Evolutionary conservation across 345 rosid species (phyloP).

Genomic region (Pistacia integerrima): DNA sequence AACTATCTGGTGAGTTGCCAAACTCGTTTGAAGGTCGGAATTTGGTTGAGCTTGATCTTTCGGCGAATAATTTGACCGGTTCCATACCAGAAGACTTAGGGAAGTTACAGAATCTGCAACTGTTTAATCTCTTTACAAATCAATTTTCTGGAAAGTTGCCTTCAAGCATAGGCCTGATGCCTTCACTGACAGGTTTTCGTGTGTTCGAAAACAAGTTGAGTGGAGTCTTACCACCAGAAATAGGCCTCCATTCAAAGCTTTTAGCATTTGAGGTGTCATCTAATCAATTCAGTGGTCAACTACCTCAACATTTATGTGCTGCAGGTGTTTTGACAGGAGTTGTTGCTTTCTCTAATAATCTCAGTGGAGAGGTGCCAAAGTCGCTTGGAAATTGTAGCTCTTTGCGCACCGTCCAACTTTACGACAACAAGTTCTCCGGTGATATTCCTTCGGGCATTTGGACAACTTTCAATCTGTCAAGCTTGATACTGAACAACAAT

Average conservation of each 20-base stretch:
- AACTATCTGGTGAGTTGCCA: conserved; percentile 63
- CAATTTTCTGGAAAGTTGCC: conserved; percentile 69
- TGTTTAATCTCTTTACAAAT: conserved; percentile 46
- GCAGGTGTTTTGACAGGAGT: conserved; percentile 62
- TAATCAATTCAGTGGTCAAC: conserved; percentile 62
- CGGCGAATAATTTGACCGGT: conserved; percentile 59
- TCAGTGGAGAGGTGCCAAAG: conserved; percentile 64
- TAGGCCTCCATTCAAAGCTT: conserved; percentile 67
- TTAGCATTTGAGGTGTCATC: conserved; percentile 57
- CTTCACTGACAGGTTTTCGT: conserved; percentile 33
- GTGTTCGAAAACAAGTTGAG: conserved; percentile 63
- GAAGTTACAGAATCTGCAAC: conserved; percentile 47
- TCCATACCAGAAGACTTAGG: conserved; percentile 63
- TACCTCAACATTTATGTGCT: conserved; percentile 72
- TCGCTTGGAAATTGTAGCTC: conserved; percentile 65
- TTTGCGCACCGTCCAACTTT: conserved; percentile 63
- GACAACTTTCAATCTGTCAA: conserved; percentile 50
- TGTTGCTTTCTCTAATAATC: conserved; percentile 61
- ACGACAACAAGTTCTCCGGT: conserved; percentile 71
- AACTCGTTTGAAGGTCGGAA: conserved; percentile 38
- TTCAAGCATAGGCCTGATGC: conserved; percentile 50
- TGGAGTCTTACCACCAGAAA: conserved; percentile 66
- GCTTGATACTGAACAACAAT: conserved; percentile 61
- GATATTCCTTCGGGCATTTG: conserved; percentile 74
- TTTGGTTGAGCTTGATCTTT: conserved; percentile 55